Percentiles rank a stretch among this genome's conserved stretches.
phyloP scores from a whole-genome alignment of 257 asterid species.

The Penstemon barbatus region DNA sequence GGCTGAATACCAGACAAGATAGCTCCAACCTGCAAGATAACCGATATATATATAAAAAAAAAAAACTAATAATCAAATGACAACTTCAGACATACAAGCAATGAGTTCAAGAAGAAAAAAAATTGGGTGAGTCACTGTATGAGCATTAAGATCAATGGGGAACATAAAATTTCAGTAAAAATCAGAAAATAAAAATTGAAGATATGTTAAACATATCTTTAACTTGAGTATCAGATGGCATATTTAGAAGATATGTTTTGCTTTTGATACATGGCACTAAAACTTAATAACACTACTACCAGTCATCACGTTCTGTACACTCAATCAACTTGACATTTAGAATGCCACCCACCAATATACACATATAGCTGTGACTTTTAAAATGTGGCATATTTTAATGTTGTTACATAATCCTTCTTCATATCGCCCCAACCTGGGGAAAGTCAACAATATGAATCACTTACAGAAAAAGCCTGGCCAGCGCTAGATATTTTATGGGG shows the following conservation, averaged over 20 bases:
- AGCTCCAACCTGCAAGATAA: conserved; percentile 71
- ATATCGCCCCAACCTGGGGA: neutral
- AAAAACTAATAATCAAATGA: neutral
- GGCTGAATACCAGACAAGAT: conserved; percentile 94
- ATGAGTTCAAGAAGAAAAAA: neutral
- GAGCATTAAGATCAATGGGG: too few species aligned
- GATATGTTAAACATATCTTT: neutral
- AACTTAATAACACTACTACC: too few species aligned
- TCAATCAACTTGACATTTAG: neutral
- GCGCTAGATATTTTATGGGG: neutral
- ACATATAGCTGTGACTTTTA: neutral
- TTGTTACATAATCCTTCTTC: neutral
- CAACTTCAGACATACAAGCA: neutral
- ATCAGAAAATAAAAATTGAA: too few species aligned
- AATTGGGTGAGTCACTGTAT: too few species aligned
- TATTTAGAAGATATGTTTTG: neutral
- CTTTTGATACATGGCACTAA: neutral
- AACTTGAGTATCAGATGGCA: neutral
- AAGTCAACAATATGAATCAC: neutral
- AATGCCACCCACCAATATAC: neutral
- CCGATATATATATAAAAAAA: conserved; percentile 1
- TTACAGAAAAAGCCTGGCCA: neutral
- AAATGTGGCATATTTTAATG: conserved; percentile 10
- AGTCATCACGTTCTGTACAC: neutral
- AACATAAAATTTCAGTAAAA: too few species aligned